These are phyloP conservation scores for Arthrobotrys musiformis DNA, from an alignment of 2,329 filamentous ascomycete species.

Conservation along the genomic window DNA sequence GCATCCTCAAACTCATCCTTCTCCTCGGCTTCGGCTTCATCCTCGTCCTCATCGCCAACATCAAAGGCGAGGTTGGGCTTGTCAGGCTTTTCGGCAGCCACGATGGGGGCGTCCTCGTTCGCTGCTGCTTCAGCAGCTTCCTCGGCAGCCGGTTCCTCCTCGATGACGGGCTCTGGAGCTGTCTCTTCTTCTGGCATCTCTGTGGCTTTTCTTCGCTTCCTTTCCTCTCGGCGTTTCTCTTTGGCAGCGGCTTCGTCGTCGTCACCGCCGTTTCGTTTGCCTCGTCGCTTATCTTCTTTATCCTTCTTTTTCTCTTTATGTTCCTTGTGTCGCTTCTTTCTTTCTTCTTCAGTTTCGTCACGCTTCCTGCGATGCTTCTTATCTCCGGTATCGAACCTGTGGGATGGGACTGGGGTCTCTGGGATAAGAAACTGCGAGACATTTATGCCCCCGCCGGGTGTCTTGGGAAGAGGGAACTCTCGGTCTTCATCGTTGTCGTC, in stretches of 20 bases:
- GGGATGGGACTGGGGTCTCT: constrained; percentile 37
- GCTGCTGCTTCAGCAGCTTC: constrained; percentile 2
- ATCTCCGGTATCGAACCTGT: constrained; percentile 39
- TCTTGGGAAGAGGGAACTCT: constrained; percentile 33
- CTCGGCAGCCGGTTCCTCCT: constrained; percentile 24
- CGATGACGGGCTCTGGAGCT: constrained; percentile 26
- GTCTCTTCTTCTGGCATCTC: constrained; percentile 21
- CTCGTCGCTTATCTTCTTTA: constrained; percentile 36
- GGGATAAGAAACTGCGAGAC: constrained; percentile 48
- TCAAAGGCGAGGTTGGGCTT: constrained; percentile 39
- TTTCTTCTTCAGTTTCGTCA: constrained; percentile 51
- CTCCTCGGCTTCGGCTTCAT: constrained; percentile 6
- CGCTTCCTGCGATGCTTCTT: constrained; percentile 50
- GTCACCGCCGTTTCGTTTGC: constrained; percentile 26
- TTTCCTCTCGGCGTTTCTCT: constrained; percentile 42
- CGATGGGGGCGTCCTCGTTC: constrained; percentile 23
- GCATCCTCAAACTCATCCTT: constrained; percentile 17
- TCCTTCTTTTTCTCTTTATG: constrained; percentile 40
- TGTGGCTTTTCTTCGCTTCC: constrained; percentile 21
- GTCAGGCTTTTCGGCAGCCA: constrained; percentile 9
- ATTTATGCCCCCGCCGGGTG: constrained; percentile 52
- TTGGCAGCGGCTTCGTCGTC: constrained; percentile 20
- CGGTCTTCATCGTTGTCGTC: constrained; percentile 31
- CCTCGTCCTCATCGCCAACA: constrained; percentile 37
- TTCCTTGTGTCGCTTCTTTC: constrained; percentile 34